Evolutionary conservation across 768 basidiomycete species (phyloP), one percentile per base, ranked within the genome.

Genomic region (Suillus clintonianus): DNA sequence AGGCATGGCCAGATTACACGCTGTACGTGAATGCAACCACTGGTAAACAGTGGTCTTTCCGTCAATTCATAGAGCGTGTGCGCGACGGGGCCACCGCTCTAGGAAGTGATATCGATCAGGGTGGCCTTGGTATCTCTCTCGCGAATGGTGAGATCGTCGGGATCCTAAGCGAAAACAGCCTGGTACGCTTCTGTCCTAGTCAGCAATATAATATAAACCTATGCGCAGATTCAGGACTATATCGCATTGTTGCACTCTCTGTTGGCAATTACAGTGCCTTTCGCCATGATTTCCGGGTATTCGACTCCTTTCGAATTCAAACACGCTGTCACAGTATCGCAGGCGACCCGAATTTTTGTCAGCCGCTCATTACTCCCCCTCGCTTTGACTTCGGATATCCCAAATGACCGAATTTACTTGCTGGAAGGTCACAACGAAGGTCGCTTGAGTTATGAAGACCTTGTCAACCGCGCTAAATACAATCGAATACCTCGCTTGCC

Each of bases 151-250:
- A 89, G 59, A 83, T 91, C 27, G 80, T 91, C 22, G 91, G 89
- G 7, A 84, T 93, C 17, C 82, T 91, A 70, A 85, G 85, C 73
- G 82, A 88, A 53, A 93, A 92, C 70, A 87, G 83, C 41, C 70
- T 87, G 72, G 91, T 90, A 74, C 66, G 85, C 73, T 7, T 17
- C 53, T 43, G 39, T 58, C 36, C 34, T 41, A n/a, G 48, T 32
- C 37, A 34, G 5, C 22, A 27, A 42, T 30, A 22, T 50, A 27
- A 34, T 47, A 50, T 36, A 15, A 36, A 61, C 17, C n/a, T 41
- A 30, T 60, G 24, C 50, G 13, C 55, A 62, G 50, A 10, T 14
- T 17, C 37, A 89, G 89, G 86, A 89, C n/a, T 88, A 80, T 66
- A 70, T 82, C 8, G 76, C 82, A 9, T 68, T 89, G 17, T 64